Evolutionary conservation across 352 stramenopile species (phyloP).

Genomic region (Aphanomyces euteiches): DNA sequence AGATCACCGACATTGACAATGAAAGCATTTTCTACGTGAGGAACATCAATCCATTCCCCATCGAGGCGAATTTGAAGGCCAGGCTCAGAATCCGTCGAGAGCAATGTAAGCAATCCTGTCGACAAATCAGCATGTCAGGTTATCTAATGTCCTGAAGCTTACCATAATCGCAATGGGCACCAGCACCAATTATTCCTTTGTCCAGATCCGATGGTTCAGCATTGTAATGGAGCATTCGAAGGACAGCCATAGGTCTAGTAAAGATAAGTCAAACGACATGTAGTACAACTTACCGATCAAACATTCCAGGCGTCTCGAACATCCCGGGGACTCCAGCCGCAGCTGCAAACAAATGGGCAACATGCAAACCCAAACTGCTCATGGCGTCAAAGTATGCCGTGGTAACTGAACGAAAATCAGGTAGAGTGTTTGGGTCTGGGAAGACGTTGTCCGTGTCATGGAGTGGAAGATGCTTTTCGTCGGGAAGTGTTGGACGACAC

Average conservation of each 20-base stretch:
- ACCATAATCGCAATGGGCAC: slow-evolving; percentile 68
- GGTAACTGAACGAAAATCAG: slow-evolving; percentile 48
- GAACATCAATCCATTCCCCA: slow-evolving; percentile 58
- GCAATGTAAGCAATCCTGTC: slow-evolving; percentile 49
- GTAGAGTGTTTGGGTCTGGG: slow-evolving; percentile 42
- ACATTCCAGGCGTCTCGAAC: slow-evolving; percentile 53
- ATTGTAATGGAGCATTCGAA: slow-evolving; percentile 72
- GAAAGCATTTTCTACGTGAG: slow-evolving; percentile 45
- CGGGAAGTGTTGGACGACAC: slow-evolving; percentile 43
- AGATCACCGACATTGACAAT: slow-evolving; percentile 33
- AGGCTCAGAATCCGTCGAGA: slow-evolving; percentile 56
- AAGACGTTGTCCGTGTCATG: slow-evolving; percentile 63
- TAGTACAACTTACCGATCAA: slow-evolving; percentile 44
- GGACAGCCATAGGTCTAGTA: slow-evolving; percentile 54
- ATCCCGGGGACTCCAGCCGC: slow-evolving; percentile 45
- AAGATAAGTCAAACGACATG: neutral
- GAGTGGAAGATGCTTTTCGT: slow-evolving; percentile 59
- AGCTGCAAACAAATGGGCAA: slow-evolving; percentile 56
- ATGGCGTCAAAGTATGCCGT: slow-evolving; percentile 54
- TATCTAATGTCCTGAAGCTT: neutral
- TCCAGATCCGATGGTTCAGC: slow-evolving; percentile 57
- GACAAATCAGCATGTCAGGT: neutral
- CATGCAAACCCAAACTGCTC: slow-evolving; percentile 46
- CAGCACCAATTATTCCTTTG: slow-evolving; percentile 62
- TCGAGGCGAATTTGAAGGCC: slow-evolving; percentile 57